Evolutionary conservation across 768 basidiomycete species (phyloP).

Genomic region (Naganishia vaughanmartiniae): DNA sequence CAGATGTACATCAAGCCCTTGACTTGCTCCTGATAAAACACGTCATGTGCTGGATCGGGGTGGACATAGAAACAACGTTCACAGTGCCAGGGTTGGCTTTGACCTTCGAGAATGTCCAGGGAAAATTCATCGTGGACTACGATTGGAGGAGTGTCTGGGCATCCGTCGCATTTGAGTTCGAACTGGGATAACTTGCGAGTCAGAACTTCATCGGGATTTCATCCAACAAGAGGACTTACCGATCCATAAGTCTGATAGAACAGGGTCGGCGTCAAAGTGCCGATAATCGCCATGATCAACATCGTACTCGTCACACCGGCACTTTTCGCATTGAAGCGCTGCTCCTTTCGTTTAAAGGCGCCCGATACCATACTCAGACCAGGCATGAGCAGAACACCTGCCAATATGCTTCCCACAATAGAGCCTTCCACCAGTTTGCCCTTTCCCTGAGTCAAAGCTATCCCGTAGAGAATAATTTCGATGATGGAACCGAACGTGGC

Average conservation of each 20-base stretch:
- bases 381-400: constrained; percentile 95
- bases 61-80: constrained; percentile 92
- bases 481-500: constrained; percentile 98
- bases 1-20: constrained; percentile 95
- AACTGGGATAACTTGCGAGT: constrained; percentile 32
- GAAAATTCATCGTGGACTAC: constrained; percentile 5
- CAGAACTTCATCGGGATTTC: constrained; percentile 21
- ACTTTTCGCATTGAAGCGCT: constrained; percentile 98
- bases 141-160: constrained; percentile 36
- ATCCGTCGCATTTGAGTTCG: constrained; percentile 49
- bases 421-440: constrained; percentile 94
- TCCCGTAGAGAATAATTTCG: constrained; percentile 87
- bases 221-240: constrained; percentile 58
- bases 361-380: constrained; percentile 92
- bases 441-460: constrained; percentile 85
- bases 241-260: constrained; percentile 99
- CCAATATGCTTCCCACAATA: constrained; percentile 89
- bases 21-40: constrained; percentile 94
- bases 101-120: neutral
- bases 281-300: constrained; percentile 99
- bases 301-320: constrained; percentile 99
- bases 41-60: constrained; percentile 85
- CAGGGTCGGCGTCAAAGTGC: constrained; percentile 86
- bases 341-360: constrained; percentile 85
- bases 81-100: constrained; percentile 70